Conservation (phyloP, 306 rosid genomes). For the Vigna radiata region DNA sequence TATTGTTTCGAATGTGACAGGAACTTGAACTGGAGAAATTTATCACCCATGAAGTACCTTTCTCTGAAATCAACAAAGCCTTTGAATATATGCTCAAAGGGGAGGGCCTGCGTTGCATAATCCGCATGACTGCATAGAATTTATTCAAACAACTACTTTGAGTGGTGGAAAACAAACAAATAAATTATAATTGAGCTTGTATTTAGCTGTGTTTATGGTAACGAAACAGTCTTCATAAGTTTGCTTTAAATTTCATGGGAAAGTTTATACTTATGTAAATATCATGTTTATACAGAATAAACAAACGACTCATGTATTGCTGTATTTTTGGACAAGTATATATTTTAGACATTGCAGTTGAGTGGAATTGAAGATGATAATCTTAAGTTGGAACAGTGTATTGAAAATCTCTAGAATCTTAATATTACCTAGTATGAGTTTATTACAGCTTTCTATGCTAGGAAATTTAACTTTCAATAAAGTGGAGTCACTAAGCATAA, state of each 20-base stretch:
- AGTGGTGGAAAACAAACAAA: background rate
- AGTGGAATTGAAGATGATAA: background rate
- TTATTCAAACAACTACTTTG: background rate
- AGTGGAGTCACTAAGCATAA: conserved; percentile 13
- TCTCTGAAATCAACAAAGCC: conserved; percentile 54
- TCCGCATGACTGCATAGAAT: conserved; percentile 45
- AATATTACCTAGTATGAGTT: background rate
- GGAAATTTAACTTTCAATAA: background rate
- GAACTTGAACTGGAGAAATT: conserved; percentile 54
- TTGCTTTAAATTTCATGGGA: conserved; percentile 18
- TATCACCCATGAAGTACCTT: conserved; percentile 50
- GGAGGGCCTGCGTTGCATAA: conserved; percentile 43
- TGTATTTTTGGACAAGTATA: background rate
- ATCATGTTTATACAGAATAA: conserved; percentile 17
- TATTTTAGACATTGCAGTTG: background rate
- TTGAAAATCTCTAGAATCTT: conserved; percentile 1
- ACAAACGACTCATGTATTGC: conserved; percentile 4
- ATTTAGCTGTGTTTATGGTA: conserved; percentile 16
- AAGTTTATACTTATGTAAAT: conserved; percentile 23
- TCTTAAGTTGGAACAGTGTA: background rate
- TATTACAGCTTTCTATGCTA: conserved; percentile 19
- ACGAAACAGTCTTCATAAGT: conserved; percentile 5
- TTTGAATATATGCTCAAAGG: conserved; percentile 53
- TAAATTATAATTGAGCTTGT: background rate
- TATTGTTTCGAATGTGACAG: conserved; percentile 23